phyloP scores from a whole-genome alignment of 352 stramenopile species.

The Phytophthora quininea region DNA sequence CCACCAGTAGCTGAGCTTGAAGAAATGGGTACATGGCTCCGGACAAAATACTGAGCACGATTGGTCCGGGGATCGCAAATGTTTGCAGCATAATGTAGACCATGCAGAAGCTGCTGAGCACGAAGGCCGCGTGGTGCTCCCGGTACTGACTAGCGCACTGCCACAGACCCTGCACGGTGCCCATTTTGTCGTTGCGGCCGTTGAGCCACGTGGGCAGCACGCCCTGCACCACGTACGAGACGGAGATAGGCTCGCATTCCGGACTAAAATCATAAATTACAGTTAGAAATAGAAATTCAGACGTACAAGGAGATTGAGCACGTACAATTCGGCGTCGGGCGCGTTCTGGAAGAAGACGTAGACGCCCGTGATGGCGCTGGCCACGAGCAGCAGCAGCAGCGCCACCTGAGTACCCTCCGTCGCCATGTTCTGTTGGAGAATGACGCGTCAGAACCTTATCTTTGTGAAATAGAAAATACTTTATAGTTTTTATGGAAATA shows the following conservation, averaged over 20 bases:
- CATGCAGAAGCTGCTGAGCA: conserved; percentile 82
- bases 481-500: no score
- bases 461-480: no score
- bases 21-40: conserved; percentile 89
- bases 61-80: conserved; percentile 88
- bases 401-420: conserved; percentile 34
- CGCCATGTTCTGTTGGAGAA: conserved; percentile 8
- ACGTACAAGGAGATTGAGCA: conserved; percentile 10
- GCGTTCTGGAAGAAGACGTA: conserved; percentile 78
- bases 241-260: conserved; percentile 73
- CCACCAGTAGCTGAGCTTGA: conserved; percentile 79
- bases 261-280: conserved; percentile 31
- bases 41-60: conserved; percentile 87
- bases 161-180: conserved; percentile 80
- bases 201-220: conserved; percentile 83
- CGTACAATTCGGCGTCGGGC: conserved; percentile 73
- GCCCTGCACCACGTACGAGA: conserved; percentile 78
- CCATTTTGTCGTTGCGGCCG: conserved; percentile 86
- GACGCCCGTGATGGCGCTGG: conserved; percentile 42
- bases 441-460: background rate
- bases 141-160: conserved; percentile 81
- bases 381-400: conserved; percentile 54
- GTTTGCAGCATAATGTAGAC: conserved; percentile 89
- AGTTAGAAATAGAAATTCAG: conserved; percentile 8
- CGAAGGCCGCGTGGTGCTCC: conserved; percentile 70